Conservation (phyloP, 2,329 filamentous ascomycete genomes). For the Paracorniculantispora psalliotae region DNA sequence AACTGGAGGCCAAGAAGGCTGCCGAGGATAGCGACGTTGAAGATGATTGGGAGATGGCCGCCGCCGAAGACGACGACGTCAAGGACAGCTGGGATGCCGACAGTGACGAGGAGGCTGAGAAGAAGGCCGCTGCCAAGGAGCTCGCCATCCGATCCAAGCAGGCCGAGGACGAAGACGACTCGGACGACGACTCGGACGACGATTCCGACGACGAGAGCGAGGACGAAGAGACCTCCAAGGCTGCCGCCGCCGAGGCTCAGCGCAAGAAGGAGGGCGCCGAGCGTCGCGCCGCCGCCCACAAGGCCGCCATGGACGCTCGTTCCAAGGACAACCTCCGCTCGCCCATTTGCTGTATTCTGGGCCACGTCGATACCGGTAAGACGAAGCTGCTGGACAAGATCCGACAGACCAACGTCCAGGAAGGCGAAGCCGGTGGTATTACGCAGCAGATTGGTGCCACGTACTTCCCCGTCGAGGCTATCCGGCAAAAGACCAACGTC, state of each 20-base stretch:
- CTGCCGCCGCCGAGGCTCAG: conserved; percentile 65
- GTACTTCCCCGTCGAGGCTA: conserved; percentile 94
- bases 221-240: conserved; percentile 64
- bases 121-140: conserved; percentile 24
- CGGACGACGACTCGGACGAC: conserved; percentile 24
- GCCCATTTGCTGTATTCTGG: conserved; percentile 98
- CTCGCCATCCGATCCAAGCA: conserved; percentile 16
- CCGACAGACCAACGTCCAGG: conserved; percentile 96
- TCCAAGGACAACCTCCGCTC: conserved; percentile 94
- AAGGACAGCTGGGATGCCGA: conserved; percentile 96
- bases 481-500: conserved; percentile 86
- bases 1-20: conserved; percentile 51
- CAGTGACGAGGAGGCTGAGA: conserved; percentile 62
- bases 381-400: conserved; percentile 99
- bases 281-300: conserved; percentile 81
- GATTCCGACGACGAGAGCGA: conserved; percentile 45
- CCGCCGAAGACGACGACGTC: conserved; percentile 70
- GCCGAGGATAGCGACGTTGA: conserved; percentile 58
- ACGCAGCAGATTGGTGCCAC: conserved; percentile 99
- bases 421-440: conserved; percentile 98
- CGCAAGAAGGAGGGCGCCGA: conserved; percentile 86
- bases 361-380: conserved; percentile 99
- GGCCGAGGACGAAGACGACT: conserved; percentile 45
- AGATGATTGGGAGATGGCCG: conserved; percentile 85
- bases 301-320: conserved; percentile 83